phyloP scores from a whole-genome alignment of 1,284 basidiomycete species.

The Apiotrichum gracile region DNA sequence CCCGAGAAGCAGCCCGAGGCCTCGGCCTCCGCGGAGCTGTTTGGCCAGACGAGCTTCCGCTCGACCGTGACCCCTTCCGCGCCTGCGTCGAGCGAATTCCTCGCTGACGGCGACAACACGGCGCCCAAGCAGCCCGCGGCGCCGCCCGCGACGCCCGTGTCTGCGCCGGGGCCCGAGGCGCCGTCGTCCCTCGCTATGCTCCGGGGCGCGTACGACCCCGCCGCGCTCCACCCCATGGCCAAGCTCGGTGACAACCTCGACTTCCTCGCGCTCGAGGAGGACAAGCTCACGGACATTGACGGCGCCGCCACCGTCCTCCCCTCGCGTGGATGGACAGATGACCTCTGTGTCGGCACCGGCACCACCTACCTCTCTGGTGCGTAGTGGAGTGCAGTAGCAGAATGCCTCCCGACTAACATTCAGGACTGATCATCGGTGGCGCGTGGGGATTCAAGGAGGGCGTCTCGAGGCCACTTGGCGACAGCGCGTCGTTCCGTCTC shows the following conservation, averaged over 20 bases:
- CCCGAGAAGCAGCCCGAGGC: constrained; percentile 13
- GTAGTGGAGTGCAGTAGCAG: no score
- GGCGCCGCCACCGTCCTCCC: constrained; percentile 80
- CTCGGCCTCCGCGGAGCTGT: constrained; percentile 39
- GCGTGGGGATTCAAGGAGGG: constrained; percentile 95
- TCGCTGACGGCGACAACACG: constrained; percentile 7
- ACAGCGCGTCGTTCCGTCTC: constrained; percentile 62
- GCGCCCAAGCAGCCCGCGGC: neutral
- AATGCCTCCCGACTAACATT: no score
- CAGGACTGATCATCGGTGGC: constrained; percentile 89
- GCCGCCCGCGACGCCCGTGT: constrained; percentile 6
- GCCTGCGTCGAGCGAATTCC: constrained; percentile 7
- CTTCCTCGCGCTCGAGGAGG: constrained; percentile 87
- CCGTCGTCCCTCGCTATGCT: constrained; percentile 75
- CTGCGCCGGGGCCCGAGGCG: constrained; percentile 14
- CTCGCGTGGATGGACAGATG: constrained; percentile 96
- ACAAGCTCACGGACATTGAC: constrained; percentile 79
- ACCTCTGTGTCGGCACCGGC: constrained; percentile 97
- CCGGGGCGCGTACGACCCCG: constrained; percentile 75
- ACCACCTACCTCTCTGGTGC: constrained; percentile 95
- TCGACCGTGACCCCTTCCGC: constrained; percentile 23
- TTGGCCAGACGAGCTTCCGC: constrained; percentile 37
- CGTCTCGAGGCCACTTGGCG: constrained; percentile 70
- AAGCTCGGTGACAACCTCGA: constrained; percentile 75
- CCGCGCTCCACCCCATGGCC: constrained; percentile 83